Evolutionary conservation across 176 grass and related monocot species (phyloP), one percentile per base, ranked within the genome.

Genomic region (Pharus latifolius): DNA sequence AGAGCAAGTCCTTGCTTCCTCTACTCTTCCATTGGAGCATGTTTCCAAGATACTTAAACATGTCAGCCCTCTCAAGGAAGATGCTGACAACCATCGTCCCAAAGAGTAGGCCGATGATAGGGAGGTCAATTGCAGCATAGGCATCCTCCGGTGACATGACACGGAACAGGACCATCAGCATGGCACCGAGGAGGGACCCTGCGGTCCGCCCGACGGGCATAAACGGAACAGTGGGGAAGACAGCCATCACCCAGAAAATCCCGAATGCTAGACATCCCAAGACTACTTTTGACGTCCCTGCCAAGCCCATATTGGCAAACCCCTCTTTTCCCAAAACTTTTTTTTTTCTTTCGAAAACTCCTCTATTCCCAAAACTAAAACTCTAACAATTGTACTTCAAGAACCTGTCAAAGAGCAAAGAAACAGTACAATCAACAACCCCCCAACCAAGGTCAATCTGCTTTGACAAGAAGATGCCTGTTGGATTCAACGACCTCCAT

Each of bases 191-290:
- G 58, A 92, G 89, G 10, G 89, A 88, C 13, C 89, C 89, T 27
- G 89, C 89, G 20, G 89, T 92, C 26, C 89, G 73, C 3, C 89
- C 89, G 3, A 92, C 86, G 4, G 89, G 89, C 48, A 92, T 84
- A 72, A 92, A 88, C 13, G 89, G 89, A 16, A 88, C 89, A 57
- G 47, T 78, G 47, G 89, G 89, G 78, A 92, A 92, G 17, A 92
- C 89, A 14, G 89, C 89, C 47, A 92, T n/a, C 50, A 92, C 82
- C 89, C 89, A 92, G 85, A 92, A 92, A 73, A 88, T 82, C 58
- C 73, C 64, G 59, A 92, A 92, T 25, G 89, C 89, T 25, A 92
- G 64, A 35, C 85, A 85, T 80, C 89, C 89, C 66, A 92, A 75
- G 58, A 85, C 85, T 77, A 92, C 85, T 73, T 88, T 92, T 7